A percentile compares a stretch with the other conserved stretches of the same genome.
phyloP scores from a whole-genome alignment of 1,139 yeast species.

The Blastobotrys arbuscula region DNA sequence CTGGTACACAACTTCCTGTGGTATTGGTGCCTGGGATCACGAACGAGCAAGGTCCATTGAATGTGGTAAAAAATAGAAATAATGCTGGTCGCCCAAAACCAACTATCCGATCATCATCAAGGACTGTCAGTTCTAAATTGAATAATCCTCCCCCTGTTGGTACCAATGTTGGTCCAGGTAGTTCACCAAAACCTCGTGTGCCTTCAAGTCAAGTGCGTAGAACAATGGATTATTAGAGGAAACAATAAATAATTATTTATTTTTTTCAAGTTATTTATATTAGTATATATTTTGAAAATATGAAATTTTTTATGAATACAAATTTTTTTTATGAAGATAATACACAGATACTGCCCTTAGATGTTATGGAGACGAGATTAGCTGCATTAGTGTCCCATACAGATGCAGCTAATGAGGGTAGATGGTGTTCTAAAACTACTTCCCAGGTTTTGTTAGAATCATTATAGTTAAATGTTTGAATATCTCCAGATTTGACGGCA shows the following conservation, averaged over 20 bases:
- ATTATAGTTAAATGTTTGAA: background rate
- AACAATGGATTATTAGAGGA: background rate
- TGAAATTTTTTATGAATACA: background rate
- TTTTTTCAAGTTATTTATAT: too few relatives aligned
- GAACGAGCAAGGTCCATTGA: constrained; percentile 6
- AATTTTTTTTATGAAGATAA: constrained; percentile 3
- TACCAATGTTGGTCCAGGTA: background rate
- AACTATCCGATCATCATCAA: constrained; percentile 27
- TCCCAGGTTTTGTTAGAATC: constrained; percentile 8
- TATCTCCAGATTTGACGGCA: constrained; percentile 15
- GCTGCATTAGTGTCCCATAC: constrained; percentile 23
- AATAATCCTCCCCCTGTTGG: background rate
- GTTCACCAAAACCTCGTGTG: constrained; percentile 20
- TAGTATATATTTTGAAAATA: background rate
- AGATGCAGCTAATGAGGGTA: constrained; percentile 14
- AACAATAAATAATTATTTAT: too few relatives aligned
- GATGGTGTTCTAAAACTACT: constrained; percentile 6
- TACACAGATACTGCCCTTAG: constrained; percentile 22
- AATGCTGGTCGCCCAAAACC: constrained; percentile 18
- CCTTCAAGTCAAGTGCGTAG: constrained; percentile 17
- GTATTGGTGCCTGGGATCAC: constrained; percentile 1
- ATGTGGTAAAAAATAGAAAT: constrained; percentile 13
- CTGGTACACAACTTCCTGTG: constrained; percentile 4
- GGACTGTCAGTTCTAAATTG: constrained; percentile 20
- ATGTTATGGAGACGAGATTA: constrained; percentile 17